A percentile compares a stretch with the other conserved stretches of the same genome.
phyloP scores from a whole-genome alignment of 768 basidiomycete genomes.

The Suillus paluster region DNA sequence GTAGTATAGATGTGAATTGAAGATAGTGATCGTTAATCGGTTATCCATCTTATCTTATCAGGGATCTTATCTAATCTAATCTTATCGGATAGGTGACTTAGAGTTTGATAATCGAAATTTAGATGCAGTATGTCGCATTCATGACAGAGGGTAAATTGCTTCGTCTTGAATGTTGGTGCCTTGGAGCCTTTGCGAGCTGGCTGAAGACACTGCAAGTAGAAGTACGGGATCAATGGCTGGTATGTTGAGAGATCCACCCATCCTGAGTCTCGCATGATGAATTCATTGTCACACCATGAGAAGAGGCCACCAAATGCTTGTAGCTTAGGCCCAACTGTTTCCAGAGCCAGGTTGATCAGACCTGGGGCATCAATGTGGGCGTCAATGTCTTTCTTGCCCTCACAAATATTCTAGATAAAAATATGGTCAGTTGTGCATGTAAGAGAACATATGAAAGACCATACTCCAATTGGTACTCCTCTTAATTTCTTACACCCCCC shows the following conservation, averaged over 20 bases:
- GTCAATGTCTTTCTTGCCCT: constrained; percentile 10
- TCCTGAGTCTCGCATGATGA: neutral
- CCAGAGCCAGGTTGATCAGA: constrained; percentile 4
- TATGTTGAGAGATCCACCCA: constrained; percentile 11
- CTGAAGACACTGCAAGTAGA: constrained; percentile 8
- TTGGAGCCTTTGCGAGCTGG: neutral
- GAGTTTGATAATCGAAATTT: no score
- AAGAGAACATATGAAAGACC: neutral
- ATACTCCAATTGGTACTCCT: constrained; percentile 4
- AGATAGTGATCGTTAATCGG: no score
- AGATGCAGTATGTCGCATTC: no score
- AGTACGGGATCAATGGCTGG: neutral
- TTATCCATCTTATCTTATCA: no score
- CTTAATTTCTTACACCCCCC: neutral
- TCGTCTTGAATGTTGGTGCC: constrained; percentile 6
- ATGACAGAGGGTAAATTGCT: constrained; percentile 9
- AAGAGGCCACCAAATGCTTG: neutral
- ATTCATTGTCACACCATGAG: neutral
- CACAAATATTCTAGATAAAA: constrained; percentile 8
- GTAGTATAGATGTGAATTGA: no score
- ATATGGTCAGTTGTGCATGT: neutral
- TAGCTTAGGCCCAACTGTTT: neutral
- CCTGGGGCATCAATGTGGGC: neutral
- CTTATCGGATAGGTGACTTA: no score
- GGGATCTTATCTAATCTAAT: no score